phyloP scores from a whole-genome alignment of 2,329 filamentous ascomycete species.

The Aspergillus awamori region DNA sequence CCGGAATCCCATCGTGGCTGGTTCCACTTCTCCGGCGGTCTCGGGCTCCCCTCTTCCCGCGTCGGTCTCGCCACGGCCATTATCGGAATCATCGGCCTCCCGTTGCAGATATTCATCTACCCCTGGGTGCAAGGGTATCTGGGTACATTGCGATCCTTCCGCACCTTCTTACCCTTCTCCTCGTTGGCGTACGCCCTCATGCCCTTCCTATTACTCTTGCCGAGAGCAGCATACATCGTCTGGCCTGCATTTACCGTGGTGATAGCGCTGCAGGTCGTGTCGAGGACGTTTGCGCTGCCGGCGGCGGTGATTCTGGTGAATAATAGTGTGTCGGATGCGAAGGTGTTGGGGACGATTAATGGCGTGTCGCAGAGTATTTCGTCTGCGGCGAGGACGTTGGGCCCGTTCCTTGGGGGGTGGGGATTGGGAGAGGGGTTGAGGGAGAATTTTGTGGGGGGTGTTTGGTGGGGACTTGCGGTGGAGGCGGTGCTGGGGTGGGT shows the following conservation, averaged over 20 bases:
- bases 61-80: conserved; percentile 80
- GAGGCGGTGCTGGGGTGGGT: conserved; percentile 61
- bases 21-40: conserved; percentile 69
- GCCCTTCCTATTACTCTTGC: conserved; percentile 72
- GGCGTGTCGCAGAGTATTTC: conserved; percentile 61
- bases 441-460: conserved; percentile 57
- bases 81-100: conserved; percentile 74
- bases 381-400: conserved; percentile 58
- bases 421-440: conserved; percentile 58
- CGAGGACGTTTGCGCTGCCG: conserved; percentile 69
- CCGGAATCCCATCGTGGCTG: conserved; percentile 43
- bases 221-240: conserved; percentile 56
- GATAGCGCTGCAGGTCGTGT: conserved; percentile 69
- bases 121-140: conserved; percentile 67
- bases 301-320: conserved; percentile 63
- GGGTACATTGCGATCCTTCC: conserved; percentile 70
- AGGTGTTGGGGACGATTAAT: conserved; percentile 61
- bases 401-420: conserved; percentile 58
- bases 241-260: conserved; percentile 69
- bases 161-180: conserved; percentile 69
- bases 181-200: conserved; percentile 69
- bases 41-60: conserved; percentile 70
- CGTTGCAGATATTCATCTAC: conserved; percentile 71
- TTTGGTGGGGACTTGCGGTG: conserved; percentile 61
- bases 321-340: conserved; percentile 61